Evolutionary conservation across 371 early-diverging fungal species (phyloP), one percentile per base, ranked within the genome.

Genomic region (Haplosporangium sp.): DNA sequence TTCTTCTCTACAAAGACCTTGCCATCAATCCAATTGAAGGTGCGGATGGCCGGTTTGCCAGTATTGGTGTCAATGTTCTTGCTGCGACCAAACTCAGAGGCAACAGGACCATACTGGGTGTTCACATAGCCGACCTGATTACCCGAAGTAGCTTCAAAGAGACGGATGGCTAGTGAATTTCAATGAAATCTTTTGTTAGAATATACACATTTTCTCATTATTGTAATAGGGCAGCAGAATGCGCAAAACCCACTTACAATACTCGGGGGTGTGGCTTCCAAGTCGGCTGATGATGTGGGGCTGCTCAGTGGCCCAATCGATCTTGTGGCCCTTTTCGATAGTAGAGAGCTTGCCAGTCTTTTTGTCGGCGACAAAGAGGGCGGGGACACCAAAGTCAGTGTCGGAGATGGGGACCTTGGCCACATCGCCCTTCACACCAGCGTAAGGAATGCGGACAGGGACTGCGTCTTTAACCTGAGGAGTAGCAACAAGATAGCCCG

Each of bases 351-450:
- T 59, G 41, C 67, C 67, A 41, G 73, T 55, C 16, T 37, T 36
- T 42, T 46, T 42, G 42, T 60, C 60, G 61, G 36, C 21, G 73
- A 71, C 37, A 5, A 56, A 3, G 52, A 70, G 43, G 38, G 63
- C n/a, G 23, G 67, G 67, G 48, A 63, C 46, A 42, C 64, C 64
- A 11, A 42, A 37, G 20, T 50, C 21, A 16, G 67, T 67, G 38
- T 74, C 85, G 52, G 67, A 43, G 84, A 87, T 84, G 11, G 86
- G 88, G 11, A 89, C 59, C 37, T 82, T 65, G 42, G 63, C 38
- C 20, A 86, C 55, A 45, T 85, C 70, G 8, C 91, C 89, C 48
- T 79, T 72, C 14, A 87, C 56, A 37, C 89, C 91, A 18, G 85
- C 63, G 58, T 87, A 90, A 2, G 91, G 91, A 7, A 88, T 70